Conservation (phyloP, 495 filamentous ascomycete genomes). For the Penicillium paxilli region DNA sequence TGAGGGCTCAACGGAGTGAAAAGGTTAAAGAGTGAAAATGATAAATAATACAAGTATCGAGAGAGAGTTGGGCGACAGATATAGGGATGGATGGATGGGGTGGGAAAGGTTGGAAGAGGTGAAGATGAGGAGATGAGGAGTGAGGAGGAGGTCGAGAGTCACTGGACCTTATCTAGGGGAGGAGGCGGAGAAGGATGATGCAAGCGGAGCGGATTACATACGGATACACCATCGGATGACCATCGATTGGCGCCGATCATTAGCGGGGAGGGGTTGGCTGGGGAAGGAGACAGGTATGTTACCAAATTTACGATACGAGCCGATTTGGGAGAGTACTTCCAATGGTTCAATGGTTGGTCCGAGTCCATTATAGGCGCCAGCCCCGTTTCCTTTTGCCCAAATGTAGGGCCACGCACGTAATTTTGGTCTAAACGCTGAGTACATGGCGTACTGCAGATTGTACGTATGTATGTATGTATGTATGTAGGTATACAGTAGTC, state of each 20-base stretch:
- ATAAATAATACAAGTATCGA: constrained; percentile 22
- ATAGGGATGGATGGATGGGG: constrained; percentile 21
- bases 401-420: no score
- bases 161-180: constrained; percentile 36
- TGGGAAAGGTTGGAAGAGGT: constrained; percentile 16
- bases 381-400: no score
- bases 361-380: no score
- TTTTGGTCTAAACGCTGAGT: no score
- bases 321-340: not conserved
- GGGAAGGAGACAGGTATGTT: constrained; percentile 5
- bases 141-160: no score
- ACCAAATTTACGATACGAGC: not conserved
- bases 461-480: no score
- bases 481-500: no score
- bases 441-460: no score
- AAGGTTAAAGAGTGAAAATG: constrained; percentile 12
- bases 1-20: constrained; percentile 36
- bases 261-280: not conserved
- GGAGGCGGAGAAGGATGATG: constrained; percentile 42
- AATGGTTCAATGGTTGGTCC: not conserved
- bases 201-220: constrained; percentile 39
- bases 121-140: constrained; percentile 39
- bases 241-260: constrained; percentile 27
- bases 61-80: constrained; percentile 20
- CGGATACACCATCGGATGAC: constrained; percentile 25